Evolutionary conservation across 2,329 filamentous ascomycete genomes (phyloP).

Genomic region (Nannizzia gypsea): DNA sequence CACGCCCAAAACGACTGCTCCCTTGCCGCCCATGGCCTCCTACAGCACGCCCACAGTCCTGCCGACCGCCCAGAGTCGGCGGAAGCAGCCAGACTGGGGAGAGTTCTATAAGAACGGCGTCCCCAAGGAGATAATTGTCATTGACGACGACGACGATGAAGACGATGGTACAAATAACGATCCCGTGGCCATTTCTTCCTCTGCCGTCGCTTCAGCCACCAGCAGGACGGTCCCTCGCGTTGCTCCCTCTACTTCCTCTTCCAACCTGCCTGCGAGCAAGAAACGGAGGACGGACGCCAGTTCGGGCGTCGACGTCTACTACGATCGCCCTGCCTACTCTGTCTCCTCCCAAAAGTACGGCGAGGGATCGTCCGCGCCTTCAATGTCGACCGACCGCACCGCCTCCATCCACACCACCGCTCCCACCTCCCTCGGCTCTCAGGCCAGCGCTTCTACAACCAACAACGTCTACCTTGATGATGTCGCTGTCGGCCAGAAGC

Average conservation of each 20-base stretch:
- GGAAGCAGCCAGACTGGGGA: constrained; percentile 54
- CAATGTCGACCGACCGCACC: constrained; percentile 70
- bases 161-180: constrained; percentile 22
- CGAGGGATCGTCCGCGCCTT: constrained; percentile 54
- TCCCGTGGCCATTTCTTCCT: constrained; percentile 15
- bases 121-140: constrained; percentile 76
- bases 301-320: constrained; percentile 46
- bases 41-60: constrained; percentile 11
- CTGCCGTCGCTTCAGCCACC: constrained; percentile 15
- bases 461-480: constrained; percentile 53
- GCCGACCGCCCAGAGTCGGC: constrained; percentile 14
- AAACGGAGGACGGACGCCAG: constrained; percentile 52
- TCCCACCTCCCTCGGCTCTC: constrained; percentile 70
- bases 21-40: constrained; percentile 8
- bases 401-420: constrained; percentile 79
- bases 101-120: constrained; percentile 73
- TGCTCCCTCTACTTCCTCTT: constrained; percentile 17
- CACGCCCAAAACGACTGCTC: constrained; percentile 3
- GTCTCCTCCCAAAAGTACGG: constrained; percentile 61
- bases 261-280: constrained; percentile 43
- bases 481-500: constrained; percentile 67
- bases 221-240: not conserved
- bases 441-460: constrained; percentile 40
- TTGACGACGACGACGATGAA: constrained; percentile 41
- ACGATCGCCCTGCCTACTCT: constrained; percentile 59